Evolutionary conservation across 2,329 filamentous ascomycete genomes (phyloP).

Genomic region (Neopestalotiopsis sp.): DNA sequence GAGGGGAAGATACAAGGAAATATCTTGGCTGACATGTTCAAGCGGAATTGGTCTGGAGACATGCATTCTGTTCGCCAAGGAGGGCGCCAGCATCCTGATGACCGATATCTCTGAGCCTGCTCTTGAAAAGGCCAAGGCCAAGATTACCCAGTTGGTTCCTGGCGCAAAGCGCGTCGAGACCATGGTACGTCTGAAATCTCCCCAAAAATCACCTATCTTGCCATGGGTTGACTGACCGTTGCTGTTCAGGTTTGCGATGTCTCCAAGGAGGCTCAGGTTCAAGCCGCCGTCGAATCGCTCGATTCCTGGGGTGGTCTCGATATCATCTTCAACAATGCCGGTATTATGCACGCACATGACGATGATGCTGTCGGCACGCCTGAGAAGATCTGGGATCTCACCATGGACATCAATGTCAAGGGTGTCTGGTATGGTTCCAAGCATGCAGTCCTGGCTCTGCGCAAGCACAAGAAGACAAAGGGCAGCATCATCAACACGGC

Average conservation of each 20-base stretch:
- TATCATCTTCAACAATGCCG: constrained; percentile 96
- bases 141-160: constrained; percentile 76
- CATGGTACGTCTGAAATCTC: constrained; percentile 41
- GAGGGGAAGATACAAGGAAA: not conserved
- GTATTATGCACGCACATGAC: constrained; percentile 91
- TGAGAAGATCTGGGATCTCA: constrained; percentile 92
- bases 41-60: constrained; percentile 95
- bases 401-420: constrained; percentile 95
- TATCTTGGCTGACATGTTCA: constrained; percentile 18
- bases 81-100: constrained; percentile 86
- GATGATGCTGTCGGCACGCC: constrained; percentile 82
- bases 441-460: constrained; percentile 83
- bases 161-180: constrained; percentile 65
- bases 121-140: constrained; percentile 76
- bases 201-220: not conserved
- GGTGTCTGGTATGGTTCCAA: constrained; percentile 97
- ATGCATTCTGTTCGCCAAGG: constrained; percentile 84
- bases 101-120: constrained; percentile 82
- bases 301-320: constrained; percentile 89
- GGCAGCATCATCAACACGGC: constrained; percentile 93
- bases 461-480: constrained; percentile 78
- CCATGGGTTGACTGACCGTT: not conserved
- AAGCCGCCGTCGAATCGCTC: constrained; percentile 74
- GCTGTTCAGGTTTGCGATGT: constrained; percentile 69
- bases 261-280: constrained; percentile 80